Evolutionary conservation across 2,329 filamentous ascomycete genomes (phyloP), one percentile per base, ranked within the genome.

Genomic region (Neoascochyta sp.): DNA sequence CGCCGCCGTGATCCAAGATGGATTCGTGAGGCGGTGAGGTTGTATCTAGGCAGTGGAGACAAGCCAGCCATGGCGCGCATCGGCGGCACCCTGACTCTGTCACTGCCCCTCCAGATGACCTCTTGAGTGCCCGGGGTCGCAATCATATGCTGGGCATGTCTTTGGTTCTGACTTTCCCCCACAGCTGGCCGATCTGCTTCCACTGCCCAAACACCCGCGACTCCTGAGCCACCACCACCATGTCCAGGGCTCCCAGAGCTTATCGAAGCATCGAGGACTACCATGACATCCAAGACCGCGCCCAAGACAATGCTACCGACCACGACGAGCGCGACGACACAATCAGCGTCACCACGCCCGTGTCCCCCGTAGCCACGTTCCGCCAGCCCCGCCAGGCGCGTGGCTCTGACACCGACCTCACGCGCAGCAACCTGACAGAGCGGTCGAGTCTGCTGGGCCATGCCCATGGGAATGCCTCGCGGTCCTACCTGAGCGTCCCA

Each of bases 381-480:
- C 59, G 60, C 25, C 43, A 39, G 12, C 34, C 46, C 18, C 42
- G 51, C 19, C 49, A 39, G 20, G 49, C 52, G 41, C 57, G 53
- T 31, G 50, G 56, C 27, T 63, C 65, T 24, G 57, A 54, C 36
- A 42, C 47, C 33, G 50, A 67, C 41, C 45, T 63, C 43, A 26
- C 51, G 29, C 30, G 50, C 42, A 39, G 52, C 34, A 33, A 63
- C 50, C 33, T 61, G 16, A 69, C 69, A 34, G 73, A 76, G 50
- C 61, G 60, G 11, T 67, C 71, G 6, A 65, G 67, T 33, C 49
- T 75, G 35, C 64, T 75, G 4, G 64, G 58, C 3, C 53, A 64
- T 34, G 45, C 47, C 16, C 39, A 50, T 37, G 57, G 65, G 42
- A 52, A 52, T 16, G 36, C 40, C 26, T 38, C 29, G 20, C 52